Base-by-base conservation (phyloP, 306 rosid genomes). In the Prunus fruticosa region DNA sequence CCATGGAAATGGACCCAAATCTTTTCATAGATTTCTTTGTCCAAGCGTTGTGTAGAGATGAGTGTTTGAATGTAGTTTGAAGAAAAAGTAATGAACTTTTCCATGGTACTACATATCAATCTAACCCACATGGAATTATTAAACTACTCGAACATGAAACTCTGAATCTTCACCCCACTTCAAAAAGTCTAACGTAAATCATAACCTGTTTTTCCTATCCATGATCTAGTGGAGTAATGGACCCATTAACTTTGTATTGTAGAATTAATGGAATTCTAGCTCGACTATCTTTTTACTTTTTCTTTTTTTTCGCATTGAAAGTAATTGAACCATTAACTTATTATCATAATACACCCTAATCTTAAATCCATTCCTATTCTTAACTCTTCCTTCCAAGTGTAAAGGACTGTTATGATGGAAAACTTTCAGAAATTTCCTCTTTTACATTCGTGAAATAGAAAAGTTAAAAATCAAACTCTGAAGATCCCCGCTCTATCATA, bases 1-100 rank as follows among this genome's bases (percentile, higher is more conserved):
- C 23, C 67, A 68, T 73, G 73, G 9, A 75, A 77, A 75, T 80
- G 86, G 83, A 73, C 51, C 79, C 71, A 78, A 77, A 76, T 66
- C 72, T 51, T 57, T 28, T 27, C 51, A n/a, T 34, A 74, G 83
- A 79, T 86, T 27, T 68, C 34, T 15, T 20, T 56, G 27, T 27
- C 14, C 84, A 38, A 38, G 82, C 45, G 28, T 72, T 75, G 58
- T 60, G 77, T 51, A 60, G 76, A 72, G 69, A 77, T 56, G 54
- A 71, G 73, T 54, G 79, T 76, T 62, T 23, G 38, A 74, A 67
- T 62, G 77, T 25, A 60, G 68, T 64, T 41, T 58, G 25, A 54
- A 50, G 52, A 28, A 28, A 71, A 73, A 68, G 74, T 82, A 76
- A 71, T 22, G 38, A 13, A 15, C 84, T 77, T 78, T 71, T 62